phyloP scores from a whole-genome alignment of 192 early-diverging fungal species.

The Cetraspora pellucida region DNA sequence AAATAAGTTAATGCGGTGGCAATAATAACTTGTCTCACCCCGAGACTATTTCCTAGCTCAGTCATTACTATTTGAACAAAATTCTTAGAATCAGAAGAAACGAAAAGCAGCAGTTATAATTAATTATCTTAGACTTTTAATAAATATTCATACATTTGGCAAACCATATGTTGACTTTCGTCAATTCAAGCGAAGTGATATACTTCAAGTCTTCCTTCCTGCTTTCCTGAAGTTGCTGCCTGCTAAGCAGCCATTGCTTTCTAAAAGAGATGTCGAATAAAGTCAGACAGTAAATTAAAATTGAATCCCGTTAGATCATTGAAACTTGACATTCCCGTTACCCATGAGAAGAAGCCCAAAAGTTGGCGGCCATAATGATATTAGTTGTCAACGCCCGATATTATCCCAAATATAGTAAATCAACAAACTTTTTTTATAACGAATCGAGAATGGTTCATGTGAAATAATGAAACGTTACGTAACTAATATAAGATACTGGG shows the following conservation, averaged over 20 bases:
- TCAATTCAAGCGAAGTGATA: conserved; percentile 52
- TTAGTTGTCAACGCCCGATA: too few relatives aligned
- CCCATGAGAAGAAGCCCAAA: conserved; percentile 73
- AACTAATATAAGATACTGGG: too few relatives aligned
- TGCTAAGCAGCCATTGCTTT: conserved; percentile 61
- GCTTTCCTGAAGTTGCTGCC: conserved; percentile 50
- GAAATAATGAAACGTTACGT: too few relatives aligned
- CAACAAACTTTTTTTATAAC: too few relatives aligned
- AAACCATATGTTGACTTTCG: conserved; percentile 67
- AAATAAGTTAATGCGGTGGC: conserved; percentile 87
- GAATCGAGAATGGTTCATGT: too few relatives aligned
- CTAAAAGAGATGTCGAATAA: background rate
- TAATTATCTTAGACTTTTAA: background rate
- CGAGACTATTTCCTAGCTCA: conserved; percentile 69
- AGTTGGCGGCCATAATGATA: conserved; percentile 68
- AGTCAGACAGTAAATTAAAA: background rate
- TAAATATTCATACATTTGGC: conserved; percentile 53
- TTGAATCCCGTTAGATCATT: background rate
- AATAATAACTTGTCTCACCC: conserved; percentile 79
- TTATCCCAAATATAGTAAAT: too few relatives aligned
- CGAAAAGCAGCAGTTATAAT: background rate
- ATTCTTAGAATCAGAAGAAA: conserved; percentile 12
- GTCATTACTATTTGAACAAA: conserved; percentile 62
- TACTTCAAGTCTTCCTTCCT: conserved; percentile 60
- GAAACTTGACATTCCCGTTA: conserved; percentile 33